Evolutionary conservation across 2,329 filamentous ascomycete species (phyloP).

Genomic region (Saccharata proteae): DNA sequence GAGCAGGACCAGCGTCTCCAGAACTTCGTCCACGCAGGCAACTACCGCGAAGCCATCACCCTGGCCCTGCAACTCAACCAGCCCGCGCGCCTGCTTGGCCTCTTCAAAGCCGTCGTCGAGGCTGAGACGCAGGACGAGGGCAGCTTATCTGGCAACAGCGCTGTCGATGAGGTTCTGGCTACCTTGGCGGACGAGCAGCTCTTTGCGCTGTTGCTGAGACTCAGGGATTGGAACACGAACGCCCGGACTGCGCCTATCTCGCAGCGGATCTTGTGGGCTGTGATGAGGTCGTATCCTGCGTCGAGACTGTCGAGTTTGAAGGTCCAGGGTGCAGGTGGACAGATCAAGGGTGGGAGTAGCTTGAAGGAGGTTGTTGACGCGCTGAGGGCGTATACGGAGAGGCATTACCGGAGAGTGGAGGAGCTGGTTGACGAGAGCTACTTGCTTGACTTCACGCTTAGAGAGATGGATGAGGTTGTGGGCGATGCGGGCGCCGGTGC

Average conservation of each 20-base stretch:
- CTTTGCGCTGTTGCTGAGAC: slow-evolving; percentile 64
- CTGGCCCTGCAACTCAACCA: slow-evolving; percentile 90
- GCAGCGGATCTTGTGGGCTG: slow-evolving; percentile 68
- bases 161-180: slow-evolving; percentile 74
- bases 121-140: slow-evolving; percentile 46
- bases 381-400: slow-evolving; percentile 81
- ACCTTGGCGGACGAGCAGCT: slow-evolving; percentile 74
- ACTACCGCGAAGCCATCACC: slow-evolving; percentile 86
- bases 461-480: slow-evolving; percentile 71
- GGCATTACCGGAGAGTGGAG: slow-evolving; percentile 81
- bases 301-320: slow-evolving; percentile 60
- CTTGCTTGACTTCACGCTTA: slow-evolving; percentile 81
- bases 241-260: slow-evolving; percentile 74
- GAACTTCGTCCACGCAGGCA: slow-evolving; percentile 79
- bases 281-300: slow-evolving; percentile 73
- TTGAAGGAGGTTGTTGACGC: slow-evolving; percentile 77
- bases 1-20: slow-evolving; percentile 91
- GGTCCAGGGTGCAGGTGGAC: slow-evolving; percentile 19
- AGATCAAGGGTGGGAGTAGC: slow-evolving; percentile 35
- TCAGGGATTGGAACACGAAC: slow-evolving; percentile 97
- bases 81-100: slow-evolving; percentile 67
- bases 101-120: slow-evolving; percentile 72
- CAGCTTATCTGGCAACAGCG: slow-evolving; percentile 50
- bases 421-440: slow-evolving; percentile 91
- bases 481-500: too few relatives aligned